Base-by-base conservation (phyloP, 2,329 filamentous ascomycete species). In the Fusarium marasasianum region DNA sequence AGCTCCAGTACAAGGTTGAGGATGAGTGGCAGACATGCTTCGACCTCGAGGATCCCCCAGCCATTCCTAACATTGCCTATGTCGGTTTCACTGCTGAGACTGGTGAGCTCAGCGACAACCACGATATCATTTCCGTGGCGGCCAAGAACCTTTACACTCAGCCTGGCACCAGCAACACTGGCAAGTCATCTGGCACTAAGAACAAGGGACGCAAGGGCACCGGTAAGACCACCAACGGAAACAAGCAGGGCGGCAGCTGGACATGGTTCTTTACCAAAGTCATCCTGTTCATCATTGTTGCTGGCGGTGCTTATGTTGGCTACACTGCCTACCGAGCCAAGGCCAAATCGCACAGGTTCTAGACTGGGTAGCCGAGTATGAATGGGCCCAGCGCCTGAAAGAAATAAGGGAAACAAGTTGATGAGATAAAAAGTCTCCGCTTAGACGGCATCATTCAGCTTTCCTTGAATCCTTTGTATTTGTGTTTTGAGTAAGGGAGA, bases 61-160 rank as follows among this genome's bases (percentile, higher is more conserved):
- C 93, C 78, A 92, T 99, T 75, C 96, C 96, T 62, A 87, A 91
- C 66, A 91, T 93, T 55, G 88, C 91, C 41, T 94, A 94, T 82
- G 90, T 94, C 33, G 92, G 92, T 66, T 94, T 94, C 85, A 92
- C 90, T 77, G 93, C 94, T 64, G 96, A 98, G 87, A 98, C 96
- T 22, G 96, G 96, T 80, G 96, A 99, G 86, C 90, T 99, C 75
- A 94, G 92, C 83, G 96, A 99, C 85, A 98, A 98, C 87, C 96
- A 98, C 87, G 96, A 99, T 84, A 97, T 99, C 83, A 91, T 98
- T 81, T 93, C 91, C 57, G 89, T 99, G 78, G 87, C 91, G 73
- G 92, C 96, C 65, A 93, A 93, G 87, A 99, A 98, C 83, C 86
- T 99, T 71, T 98, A 98, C 86, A 91, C 89, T 65, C 84, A 84